phyloP scores from a whole-genome alignment of 179 eudicot species.

The Carnegiea gigantea region DNA sequence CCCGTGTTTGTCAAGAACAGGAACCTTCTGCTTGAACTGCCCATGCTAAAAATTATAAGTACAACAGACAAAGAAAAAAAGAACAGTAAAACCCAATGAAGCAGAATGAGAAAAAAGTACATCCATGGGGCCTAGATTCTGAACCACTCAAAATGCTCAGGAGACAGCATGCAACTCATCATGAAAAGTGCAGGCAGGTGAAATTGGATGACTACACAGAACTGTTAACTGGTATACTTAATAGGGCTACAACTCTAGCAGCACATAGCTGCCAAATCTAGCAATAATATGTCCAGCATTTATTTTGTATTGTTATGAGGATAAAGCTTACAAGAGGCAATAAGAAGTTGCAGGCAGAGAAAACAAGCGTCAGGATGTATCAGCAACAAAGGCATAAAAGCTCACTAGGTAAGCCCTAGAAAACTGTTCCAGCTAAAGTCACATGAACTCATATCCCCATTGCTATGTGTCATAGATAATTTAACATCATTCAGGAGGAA shows the following conservation, averaged over 20 bases:
- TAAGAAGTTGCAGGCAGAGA: background rate
- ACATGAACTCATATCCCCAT: background rate
- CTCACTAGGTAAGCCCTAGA: background rate
- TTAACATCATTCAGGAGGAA: background rate
- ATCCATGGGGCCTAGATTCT: background rate
- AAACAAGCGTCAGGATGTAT: background rate
- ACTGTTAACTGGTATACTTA: background rate
- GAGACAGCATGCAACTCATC: background rate
- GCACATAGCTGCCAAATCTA: background rate
- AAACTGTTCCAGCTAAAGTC: background rate
- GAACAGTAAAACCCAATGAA: background rate
- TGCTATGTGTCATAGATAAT: background rate
- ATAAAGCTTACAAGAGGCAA: background rate
- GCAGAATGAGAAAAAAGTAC: background rate
- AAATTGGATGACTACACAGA: background rate
- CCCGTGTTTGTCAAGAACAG: conserved; percentile 63
- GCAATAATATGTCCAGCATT: background rate
- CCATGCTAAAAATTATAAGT: conserved; percentile 5
- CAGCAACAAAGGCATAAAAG: background rate
- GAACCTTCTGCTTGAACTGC: conserved; percentile 76
- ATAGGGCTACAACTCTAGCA: background rate
- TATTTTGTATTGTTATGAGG: background rate
- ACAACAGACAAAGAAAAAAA: conserved; percentile 12
- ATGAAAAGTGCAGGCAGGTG: background rate
- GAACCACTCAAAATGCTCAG: background rate